Evolutionary conservation across 2,329 filamentous ascomycete species (phyloP).

Genomic region (Hortaea sp.): DNA sequence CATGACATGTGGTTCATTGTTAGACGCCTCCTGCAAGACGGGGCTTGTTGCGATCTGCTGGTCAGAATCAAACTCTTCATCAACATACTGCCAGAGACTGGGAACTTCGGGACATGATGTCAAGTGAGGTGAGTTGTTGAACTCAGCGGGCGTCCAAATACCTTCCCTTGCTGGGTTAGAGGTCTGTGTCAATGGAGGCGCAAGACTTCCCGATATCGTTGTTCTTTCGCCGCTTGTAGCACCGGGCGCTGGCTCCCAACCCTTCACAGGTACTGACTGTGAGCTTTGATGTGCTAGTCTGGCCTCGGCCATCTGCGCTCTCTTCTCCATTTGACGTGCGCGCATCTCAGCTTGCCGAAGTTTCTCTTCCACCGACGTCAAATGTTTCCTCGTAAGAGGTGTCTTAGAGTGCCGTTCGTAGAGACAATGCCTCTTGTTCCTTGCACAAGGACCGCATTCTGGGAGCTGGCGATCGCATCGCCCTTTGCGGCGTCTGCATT

Average conservation of each 20-base stretch:
- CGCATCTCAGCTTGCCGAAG: constrained; percentile 23
- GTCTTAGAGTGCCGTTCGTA: constrained; percentile 42
- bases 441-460: constrained; percentile 31
- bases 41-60: neutral
- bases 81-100: constrained; percentile 5
- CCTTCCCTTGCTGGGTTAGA: neutral
- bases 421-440: constrained; percentile 37
- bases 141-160: neutral
- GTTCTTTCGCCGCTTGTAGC: neutral
- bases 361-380: constrained; percentile 37
- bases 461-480: constrained; percentile 25
- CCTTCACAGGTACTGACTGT: neutral
- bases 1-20: neutral
- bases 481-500: constrained; percentile 19
- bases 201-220: neutral
- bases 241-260: neutral
- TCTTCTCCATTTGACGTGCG: constrained; percentile 11
- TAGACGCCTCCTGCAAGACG: neutral
- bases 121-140: neutral
- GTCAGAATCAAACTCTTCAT: neutral
- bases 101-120: neutral
- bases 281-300: constrained; percentile 5
- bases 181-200: neutral
- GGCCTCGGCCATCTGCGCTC: constrained; percentile 14
- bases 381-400: constrained; percentile 38